Evolutionary conservation across 2,329 filamentous ascomycete species (phyloP), one percentile per base, ranked within the genome.

Genomic region (Botrytis elliptica): DNA sequence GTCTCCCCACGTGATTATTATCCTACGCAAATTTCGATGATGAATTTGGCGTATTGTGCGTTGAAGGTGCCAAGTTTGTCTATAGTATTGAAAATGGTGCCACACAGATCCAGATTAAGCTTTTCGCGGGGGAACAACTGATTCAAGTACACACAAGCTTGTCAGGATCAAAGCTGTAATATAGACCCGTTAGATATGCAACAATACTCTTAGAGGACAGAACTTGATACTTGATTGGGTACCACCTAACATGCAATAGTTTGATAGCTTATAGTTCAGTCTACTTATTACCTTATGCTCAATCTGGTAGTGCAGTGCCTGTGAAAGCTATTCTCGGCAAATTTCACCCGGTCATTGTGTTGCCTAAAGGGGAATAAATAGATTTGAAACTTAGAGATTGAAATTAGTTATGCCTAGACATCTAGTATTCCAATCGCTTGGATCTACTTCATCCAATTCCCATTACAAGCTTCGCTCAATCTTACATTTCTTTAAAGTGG

Each of bases 21-120:
- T 55, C 25, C 12, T n/a, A n/a, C 10, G 4, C 25, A 29, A 16
- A 55, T 29, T 5, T 1, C 2, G 14, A 55, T 0, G 12, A 4
- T 16, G 2, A 7, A 29, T 3, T 8, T 8, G 14, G n/a, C 14
- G 5, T 4, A 29, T 55, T 29, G 52, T 18, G 2, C 0, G 29
- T 29, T 29, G 52, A 8, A 55, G 14, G 3, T 55, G n/a, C n/a
- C n/a, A n/a, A n/a, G 9, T 16, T 5, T 55, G 0, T 55, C 3
- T 0, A 29, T 7, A 52, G 3, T 16, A 55, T 29, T 16, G 2
- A 16, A 29, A 29, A n/a, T n/a, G 5, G 25, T 4, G 8, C 25
- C 12, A n/a, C 49, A 0, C 1, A 55, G 25, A 16, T 3, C 25
- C 25, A 25, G n/a, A 29, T 55, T 55, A 55, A 55, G 52, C n/a